A percentile compares a stretch with the other conserved stretches of the same genome.
These are phyloP conservation scores for Claviceps africana DNA, from an alignment of 2,329 filamentous ascomycete species.

Conservation along the genomic window DNA sequence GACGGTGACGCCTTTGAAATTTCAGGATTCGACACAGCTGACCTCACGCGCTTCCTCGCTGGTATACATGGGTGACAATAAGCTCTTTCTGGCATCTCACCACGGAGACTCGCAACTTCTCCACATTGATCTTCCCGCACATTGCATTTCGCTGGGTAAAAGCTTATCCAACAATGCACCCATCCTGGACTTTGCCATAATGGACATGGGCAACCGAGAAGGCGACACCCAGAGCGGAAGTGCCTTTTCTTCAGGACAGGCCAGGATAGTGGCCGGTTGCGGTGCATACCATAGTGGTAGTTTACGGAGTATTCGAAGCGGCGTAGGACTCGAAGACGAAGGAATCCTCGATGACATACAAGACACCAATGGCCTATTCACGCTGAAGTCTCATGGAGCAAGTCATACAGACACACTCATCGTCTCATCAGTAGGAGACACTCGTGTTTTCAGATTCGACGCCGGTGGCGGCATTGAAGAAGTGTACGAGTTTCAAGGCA, in stretches of 20 bases:
- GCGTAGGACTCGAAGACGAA: conserved; percentile 79
- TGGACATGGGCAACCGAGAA: conserved; percentile 85
- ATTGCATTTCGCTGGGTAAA: conserved; percentile 52
- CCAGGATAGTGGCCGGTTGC: conserved; percentile 82
- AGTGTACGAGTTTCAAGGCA: conserved; percentile 57
- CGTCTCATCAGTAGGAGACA: conserved; percentile 71
- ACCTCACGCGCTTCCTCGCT: conserved; percentile 67
- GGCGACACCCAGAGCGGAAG: conserved; percentile 62
- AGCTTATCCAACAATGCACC: conserved; percentile 66
- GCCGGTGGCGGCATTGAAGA: conserved; percentile 71
- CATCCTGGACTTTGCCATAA: conserved; percentile 83
- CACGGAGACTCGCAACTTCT: conserved; percentile 84
- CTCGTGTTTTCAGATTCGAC: conserved; percentile 67
- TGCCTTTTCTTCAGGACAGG: conserved; percentile 89
- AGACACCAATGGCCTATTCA: conserved; percentile 59
- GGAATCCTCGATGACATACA: conserved; percentile 70
- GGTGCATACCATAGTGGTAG: conserved; percentile 83
- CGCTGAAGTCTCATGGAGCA: conserved; percentile 39
- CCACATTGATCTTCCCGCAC: conserved; percentile 31
- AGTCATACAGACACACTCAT: conserved; percentile 54
- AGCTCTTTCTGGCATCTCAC: conserved; percentile 81
- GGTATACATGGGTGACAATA: conserved; percentile 59
- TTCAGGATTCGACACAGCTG: conserved; percentile 13
- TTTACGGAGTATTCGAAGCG: conserved; percentile 79
- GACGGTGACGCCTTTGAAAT: conserved; percentile 40